Evolutionary conservation across 345 rosid genomes (phyloP).

Genomic region (Eucalyptus rudis): DNA sequence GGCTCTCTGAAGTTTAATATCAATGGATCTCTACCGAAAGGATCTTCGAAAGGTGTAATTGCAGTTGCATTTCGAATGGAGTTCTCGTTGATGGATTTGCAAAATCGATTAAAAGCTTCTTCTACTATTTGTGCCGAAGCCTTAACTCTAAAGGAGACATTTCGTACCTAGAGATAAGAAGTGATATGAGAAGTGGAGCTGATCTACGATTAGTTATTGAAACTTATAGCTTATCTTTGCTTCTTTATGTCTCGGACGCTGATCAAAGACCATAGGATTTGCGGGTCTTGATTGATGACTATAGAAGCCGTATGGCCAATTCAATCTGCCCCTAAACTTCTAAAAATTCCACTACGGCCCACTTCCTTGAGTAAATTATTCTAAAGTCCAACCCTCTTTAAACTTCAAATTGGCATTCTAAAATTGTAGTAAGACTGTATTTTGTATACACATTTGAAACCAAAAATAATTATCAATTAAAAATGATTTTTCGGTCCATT

Average conservation of each 20-base stretch:
- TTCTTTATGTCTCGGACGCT: neutral
- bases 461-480: neutral
- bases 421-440: neutral
- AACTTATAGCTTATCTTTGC: neutral
- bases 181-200: neutral
- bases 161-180: neutral
- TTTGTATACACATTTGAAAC: neutral
- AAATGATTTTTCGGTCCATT: accelerated
- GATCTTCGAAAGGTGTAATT: neutral
- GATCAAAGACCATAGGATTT: neutral
- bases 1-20: neutral
- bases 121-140: neutral
- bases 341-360: neutral
- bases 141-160: neutral
- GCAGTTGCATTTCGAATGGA: neutral
- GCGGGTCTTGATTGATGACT: neutral
- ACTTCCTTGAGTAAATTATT: neutral
- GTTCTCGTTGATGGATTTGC: neutral
- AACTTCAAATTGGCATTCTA: neutral
- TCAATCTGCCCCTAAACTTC: neutral
- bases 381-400: neutral
- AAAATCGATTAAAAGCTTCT: neutral
- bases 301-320: neutral
- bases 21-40: neutral
- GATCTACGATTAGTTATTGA: neutral